phyloP scores from a whole-genome alignment of 2,329 filamentous ascomycete species.

The Lachnellula hyalina region DNA sequence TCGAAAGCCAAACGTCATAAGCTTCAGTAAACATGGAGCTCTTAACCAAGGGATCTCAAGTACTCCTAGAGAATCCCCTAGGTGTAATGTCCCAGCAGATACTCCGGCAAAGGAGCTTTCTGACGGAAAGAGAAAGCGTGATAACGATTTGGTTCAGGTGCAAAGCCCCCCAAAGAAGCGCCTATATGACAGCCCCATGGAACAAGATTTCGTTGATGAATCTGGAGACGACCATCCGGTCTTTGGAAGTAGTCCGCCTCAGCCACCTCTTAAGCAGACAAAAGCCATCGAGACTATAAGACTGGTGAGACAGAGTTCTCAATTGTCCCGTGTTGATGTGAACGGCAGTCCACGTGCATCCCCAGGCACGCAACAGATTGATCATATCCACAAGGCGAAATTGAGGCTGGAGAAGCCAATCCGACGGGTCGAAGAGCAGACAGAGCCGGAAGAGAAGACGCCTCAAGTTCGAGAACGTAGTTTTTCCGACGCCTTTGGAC shows the following conservation, averaged over 20 bases:
- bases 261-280: not conserved
- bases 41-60: constrained; percentile 11
- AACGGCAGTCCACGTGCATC: constrained; percentile 19
- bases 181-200: constrained; percentile 1
- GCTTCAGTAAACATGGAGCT: constrained; percentile 11
- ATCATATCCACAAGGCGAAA: constrained; percentile 5
- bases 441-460: not conserved
- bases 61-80: not conserved
- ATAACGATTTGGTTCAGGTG: not conserved
- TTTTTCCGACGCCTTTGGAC: constrained; percentile 17
- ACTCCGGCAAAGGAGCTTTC: not conserved
- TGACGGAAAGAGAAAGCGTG: constrained; percentile 8
- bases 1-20: constrained; percentile 12
- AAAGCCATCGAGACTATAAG: too few relatives aligned
- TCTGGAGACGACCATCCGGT: not conserved
- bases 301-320: constrained; percentile 1
- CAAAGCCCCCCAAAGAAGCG: constrained; percentile 7
- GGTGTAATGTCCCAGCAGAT: not conserved
- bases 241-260: not conserved
- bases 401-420: not conserved
- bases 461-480: not conserved
- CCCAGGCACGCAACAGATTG: not conserved
- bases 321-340: constrained; percentile 16
- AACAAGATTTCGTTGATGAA: not conserved
- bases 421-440: not conserved